Evolutionary conservation across 2,329 filamentous ascomycete genomes (phyloP).

Genomic region (Davidsoniella australis): DNA sequence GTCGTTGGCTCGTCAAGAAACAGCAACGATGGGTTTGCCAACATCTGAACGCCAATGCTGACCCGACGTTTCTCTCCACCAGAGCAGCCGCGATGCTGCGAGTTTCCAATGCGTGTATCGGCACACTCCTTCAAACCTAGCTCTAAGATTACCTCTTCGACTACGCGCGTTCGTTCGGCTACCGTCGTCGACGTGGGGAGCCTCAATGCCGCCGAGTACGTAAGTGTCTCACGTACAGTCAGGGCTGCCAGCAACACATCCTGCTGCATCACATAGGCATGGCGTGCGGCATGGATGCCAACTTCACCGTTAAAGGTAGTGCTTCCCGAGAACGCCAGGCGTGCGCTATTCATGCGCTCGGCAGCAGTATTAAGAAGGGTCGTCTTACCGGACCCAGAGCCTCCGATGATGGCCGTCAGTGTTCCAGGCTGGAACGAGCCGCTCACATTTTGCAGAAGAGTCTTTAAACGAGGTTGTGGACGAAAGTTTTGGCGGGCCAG

Average conservation of each 20-base stretch:
- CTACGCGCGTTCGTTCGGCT: constrained; percentile 42
- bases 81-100: constrained; percentile 56
- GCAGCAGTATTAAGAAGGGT: constrained; percentile 56
- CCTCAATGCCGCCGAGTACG: constrained; percentile 55
- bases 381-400: constrained; percentile 58
- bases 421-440: constrained; percentile 48
- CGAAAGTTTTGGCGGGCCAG: constrained; percentile 23
- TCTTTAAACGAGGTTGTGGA: constrained; percentile 25
- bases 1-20: constrained; percentile 71
- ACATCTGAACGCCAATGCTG: constrained; percentile 60
- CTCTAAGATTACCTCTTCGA: constrained; percentile 62
- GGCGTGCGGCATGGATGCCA: constrained; percentile 36
- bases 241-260: constrained; percentile 57
- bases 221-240: constrained; percentile 59
- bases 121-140: constrained; percentile 63
- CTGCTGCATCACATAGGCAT: constrained; percentile 61
- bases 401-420: constrained; percentile 59
- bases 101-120: constrained; percentile 55
- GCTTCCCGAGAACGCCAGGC: constrained; percentile 33
- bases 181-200: constrained; percentile 44
- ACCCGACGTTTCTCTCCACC: constrained; percentile 63
- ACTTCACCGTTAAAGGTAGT: constrained; percentile 43
- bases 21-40: constrained; percentile 62
- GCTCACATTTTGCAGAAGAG: constrained; percentile 44
- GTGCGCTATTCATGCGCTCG: constrained; percentile 43